Evolutionary conservation across 2,329 filamentous ascomycete species (phyloP).

Genomic region (Pseudogymnoascus destructans): DNA sequence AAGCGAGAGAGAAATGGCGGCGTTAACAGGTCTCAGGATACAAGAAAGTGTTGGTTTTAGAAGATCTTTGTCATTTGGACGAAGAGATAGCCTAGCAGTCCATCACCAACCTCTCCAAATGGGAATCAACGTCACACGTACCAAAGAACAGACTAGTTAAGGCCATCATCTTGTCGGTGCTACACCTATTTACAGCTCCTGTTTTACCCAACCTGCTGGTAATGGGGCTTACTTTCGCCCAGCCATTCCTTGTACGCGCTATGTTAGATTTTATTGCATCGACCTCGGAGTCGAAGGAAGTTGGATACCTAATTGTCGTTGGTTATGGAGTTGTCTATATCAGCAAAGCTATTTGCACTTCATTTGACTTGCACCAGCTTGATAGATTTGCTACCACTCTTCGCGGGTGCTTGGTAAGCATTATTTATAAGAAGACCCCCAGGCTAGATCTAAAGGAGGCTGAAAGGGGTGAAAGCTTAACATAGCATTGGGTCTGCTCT

Average conservation of each 20-base stretch:
- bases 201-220: not conserved
- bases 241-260: not conserved
- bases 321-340: not conserved
- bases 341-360: not conserved
- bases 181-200: not conserved
- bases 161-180: not conserved
- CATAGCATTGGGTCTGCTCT: conserved; percentile 24
- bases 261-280: conserved; percentile 1
- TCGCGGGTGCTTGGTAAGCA: conserved; percentile 20
- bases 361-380: not conserved
- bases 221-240: not conserved
- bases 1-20: not conserved
- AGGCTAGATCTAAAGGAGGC: not conserved
- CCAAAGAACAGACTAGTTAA: not conserved
- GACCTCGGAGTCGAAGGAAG: not conserved
- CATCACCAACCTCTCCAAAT: not conserved
- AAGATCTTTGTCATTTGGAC: not conserved
- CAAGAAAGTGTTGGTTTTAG: not conserved
- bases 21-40: not conserved
- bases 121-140: not conserved
- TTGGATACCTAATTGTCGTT: not conserved
- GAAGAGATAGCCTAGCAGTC: not conserved
- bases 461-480: conserved; percentile 13
- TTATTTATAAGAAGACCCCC: conserved; percentile 22
- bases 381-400: conserved; percentile 19